A percentile compares a stretch with the other conserved stretches of the same genome.
phyloP scores from a whole-genome alignment of 192 early-diverging fungal species.

The Coemansia biformis region DNA sequence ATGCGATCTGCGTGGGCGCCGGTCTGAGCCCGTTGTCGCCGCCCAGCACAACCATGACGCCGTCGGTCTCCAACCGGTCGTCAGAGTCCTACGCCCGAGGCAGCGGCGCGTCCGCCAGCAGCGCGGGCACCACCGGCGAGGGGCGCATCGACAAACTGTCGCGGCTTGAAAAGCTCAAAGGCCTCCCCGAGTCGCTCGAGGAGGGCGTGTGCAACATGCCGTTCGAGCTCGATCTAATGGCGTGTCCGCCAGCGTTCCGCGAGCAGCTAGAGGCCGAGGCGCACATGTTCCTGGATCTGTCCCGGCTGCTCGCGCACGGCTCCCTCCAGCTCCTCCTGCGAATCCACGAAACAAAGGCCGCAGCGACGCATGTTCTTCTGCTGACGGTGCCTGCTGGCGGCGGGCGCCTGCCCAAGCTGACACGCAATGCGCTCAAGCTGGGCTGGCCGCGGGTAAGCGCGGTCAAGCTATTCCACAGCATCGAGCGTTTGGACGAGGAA shows the following conservation, averaged over 20 bases:
- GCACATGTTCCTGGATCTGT: conserved; percentile 36
- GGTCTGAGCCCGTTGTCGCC: neutral
- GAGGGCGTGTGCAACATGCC: conserved; percentile 40
- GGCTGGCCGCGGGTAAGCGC: conserved; percentile 46
- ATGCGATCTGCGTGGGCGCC: conserved; percentile 1
- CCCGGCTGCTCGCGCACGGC: conserved; percentile 37
- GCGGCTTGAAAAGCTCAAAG: conserved; percentile 46
- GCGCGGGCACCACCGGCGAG: conserved; percentile 10
- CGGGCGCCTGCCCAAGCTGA: conserved; percentile 24
- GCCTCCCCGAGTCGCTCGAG: conserved; percentile 40
- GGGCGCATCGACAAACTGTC: conserved; percentile 41
- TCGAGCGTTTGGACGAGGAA: conserved; percentile 34
- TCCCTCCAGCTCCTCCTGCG: conserved; percentile 41
- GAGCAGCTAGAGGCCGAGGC: conserved; percentile 46
- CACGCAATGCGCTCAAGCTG: conserved; percentile 44
- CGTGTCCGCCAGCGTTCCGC: conserved; percentile 42
- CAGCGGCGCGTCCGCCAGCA: conserved; percentile 9
- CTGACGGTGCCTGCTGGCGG: conserved; percentile 32
- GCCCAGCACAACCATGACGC: conserved; percentile 1
- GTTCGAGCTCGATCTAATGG: conserved; percentile 40
- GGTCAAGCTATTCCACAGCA: conserved; percentile 39
- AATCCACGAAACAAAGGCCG: conserved; percentile 47
- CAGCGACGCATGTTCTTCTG: conserved; percentile 38
- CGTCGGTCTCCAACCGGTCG: conserved; percentile 24
- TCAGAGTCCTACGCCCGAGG: conserved; percentile 18